These are phyloP conservation scores for Penicillium italicum DNA, from an alignment of 2,329 filamentous ascomycete genomes.

Conservation along the genomic window DNA sequence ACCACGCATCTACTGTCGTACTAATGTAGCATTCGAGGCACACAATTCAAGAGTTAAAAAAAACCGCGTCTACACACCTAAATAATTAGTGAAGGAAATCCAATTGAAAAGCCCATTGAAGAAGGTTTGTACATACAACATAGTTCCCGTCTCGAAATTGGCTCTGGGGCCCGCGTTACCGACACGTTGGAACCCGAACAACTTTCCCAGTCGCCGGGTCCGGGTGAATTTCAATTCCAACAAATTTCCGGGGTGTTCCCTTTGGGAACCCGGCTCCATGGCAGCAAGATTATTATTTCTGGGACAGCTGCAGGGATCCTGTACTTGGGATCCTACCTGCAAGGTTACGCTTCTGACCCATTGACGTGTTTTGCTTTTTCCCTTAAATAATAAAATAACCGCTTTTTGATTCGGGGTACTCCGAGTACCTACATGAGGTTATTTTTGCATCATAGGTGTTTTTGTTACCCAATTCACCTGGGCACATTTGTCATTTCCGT, in stretches of 20 bases:
- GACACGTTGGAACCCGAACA: slow-evolving; percentile 21
- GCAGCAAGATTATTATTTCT: slow-evolving; percentile 13
- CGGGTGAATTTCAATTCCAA: slow-evolving; percentile 8
- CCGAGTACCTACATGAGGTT: slow-evolving; percentile 8
- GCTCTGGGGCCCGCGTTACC: slow-evolving; percentile 21
- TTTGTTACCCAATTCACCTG: not conserved
- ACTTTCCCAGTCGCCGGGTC: slow-evolving; percentile 23
- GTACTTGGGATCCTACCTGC: not conserved
- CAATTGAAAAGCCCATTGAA: not conserved
- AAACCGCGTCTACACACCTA: not conserved
- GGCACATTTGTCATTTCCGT: not conserved
- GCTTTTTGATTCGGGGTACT: slow-evolving; percentile 10
- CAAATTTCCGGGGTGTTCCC: slow-evolving; percentile 13
- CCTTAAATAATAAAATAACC: not conserved
- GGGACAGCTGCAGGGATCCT: slow-evolving; percentile 9
- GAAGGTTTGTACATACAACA: not conserved
- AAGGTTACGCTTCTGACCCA: not conserved
- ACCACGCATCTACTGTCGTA: not conserved
- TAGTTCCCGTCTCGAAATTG: slow-evolving; percentile 2
- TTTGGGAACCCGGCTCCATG: slow-evolving; percentile 17
- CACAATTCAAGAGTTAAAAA: not conserved
- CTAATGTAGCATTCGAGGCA: not conserved
- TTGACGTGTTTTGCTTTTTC: not conserved
- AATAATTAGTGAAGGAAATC: not conserved
- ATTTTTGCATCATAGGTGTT: not conserved